A percentile compares a stretch with the other conserved stretches of the same genome.
phyloP scores from a whole-genome alignment of 371 early-diverging fungal species.

The Aphelidium insulamus region DNA sequence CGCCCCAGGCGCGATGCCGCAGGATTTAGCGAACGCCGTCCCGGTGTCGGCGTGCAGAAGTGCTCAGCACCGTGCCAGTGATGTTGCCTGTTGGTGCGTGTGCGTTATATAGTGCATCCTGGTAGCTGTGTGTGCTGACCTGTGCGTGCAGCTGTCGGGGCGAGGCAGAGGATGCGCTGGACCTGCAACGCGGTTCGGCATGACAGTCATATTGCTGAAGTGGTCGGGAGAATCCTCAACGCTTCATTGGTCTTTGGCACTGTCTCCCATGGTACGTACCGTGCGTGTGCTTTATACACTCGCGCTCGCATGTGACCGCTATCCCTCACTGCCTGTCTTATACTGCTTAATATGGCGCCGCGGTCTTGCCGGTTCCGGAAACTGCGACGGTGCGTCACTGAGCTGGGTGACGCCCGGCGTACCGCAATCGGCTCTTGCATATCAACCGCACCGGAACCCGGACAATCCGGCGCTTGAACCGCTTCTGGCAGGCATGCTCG shows the following conservation, averaged over 20 bases:
- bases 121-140: too few species aligned
- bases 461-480: constrained; percentile 42
- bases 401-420: constrained; percentile 37
- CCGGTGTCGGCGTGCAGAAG: too few species aligned
- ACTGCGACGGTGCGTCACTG: constrained; percentile 33
- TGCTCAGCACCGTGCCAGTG: too few species aligned
- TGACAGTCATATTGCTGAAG: constrained; percentile 47
- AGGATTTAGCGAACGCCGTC: too few species aligned
- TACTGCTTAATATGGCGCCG: constrained; percentile 11
- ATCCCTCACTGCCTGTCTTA: not conserved
- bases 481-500: constrained; percentile 17
- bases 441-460: constrained; percentile 44
- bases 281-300: too few species aligned
- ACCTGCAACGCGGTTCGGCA: constrained; percentile 27
- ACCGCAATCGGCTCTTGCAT: constrained; percentile 46
- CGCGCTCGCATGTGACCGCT: too few species aligned
- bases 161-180: constrained; percentile 26
- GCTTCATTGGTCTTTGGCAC: constrained; percentile 25
- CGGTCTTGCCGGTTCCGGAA: constrained; percentile 37
- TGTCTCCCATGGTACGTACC: too few species aligned
- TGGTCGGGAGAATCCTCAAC: constrained; percentile 31
- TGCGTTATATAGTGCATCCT: too few species aligned
- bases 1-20: too few species aligned
- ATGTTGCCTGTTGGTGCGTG: too few species aligned
- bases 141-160: constrained; percentile 38